Evolutionary conservation across 305 asterid species (phyloP).

Genomic region (Fraxinus sp.): DNA sequence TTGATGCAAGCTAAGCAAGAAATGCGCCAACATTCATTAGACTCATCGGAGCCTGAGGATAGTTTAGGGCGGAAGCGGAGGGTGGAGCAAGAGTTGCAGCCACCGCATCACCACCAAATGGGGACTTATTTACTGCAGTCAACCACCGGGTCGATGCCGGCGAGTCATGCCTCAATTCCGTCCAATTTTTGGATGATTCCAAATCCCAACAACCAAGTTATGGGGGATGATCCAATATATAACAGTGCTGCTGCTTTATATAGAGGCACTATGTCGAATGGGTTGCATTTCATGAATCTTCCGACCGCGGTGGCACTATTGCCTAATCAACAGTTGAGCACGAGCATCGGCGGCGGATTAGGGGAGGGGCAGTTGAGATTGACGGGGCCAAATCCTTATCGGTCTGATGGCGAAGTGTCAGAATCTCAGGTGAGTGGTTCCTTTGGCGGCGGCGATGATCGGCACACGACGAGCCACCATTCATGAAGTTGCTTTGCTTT

Average conservation of each 20-base stretch:
- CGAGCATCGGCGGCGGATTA: slow-evolving; percentile 34
- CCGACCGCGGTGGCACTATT: slow-evolving; percentile 69
- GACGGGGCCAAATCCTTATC: slow-evolving; percentile 51
- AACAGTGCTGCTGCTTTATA: slow-evolving; percentile 56
- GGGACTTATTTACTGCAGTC: slow-evolving; percentile 74
- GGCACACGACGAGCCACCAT: slow-evolving; percentile 44
- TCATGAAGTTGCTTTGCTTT: slow-evolving; percentile 27
- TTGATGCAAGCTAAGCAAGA: slow-evolving; percentile 45
- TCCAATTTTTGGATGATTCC: slow-evolving; percentile 64
- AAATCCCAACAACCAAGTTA: slow-evolving; percentile 61
- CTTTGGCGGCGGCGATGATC: slow-evolving; percentile 47
- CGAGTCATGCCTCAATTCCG: slow-evolving; percentile 73
- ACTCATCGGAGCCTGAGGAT: slow-evolving; percentile 34
- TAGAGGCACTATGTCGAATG: slow-evolving; percentile 63
- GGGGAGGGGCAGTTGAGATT: slow-evolving; percentile 74
- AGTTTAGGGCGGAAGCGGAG: slow-evolving; percentile 43
- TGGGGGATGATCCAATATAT: slow-evolving; percentile 71
- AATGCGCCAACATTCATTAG: slow-evolving; percentile 29
- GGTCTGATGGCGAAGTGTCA: slow-evolving; percentile 35
- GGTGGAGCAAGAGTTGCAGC: slow-evolving; percentile 55
- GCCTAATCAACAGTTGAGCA: slow-evolving; percentile 49
- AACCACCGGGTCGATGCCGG: slow-evolving; percentile 63
- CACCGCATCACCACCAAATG: slow-evolving; percentile 55
- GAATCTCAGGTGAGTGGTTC: slow-evolving; percentile 55
- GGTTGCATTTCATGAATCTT: slow-evolving; percentile 83